Conservation (phyloP, 2,329 filamentous ascomycete genomes). For the Aspergillus brunneoviolaceus region DNA sequence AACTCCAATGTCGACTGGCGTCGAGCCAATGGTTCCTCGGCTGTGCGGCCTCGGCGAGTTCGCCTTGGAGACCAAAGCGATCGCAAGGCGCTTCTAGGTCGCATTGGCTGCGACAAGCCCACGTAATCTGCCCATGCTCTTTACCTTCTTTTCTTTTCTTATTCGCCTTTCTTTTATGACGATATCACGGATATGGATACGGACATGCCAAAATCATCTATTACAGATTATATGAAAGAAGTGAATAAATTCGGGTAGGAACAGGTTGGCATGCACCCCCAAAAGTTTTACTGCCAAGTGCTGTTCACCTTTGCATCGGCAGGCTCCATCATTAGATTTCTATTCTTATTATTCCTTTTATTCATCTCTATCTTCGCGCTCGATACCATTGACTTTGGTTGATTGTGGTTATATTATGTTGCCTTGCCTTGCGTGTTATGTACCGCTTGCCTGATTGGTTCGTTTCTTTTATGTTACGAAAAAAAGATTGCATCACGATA, state of each 20-base stretch:
- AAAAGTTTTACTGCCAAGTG: neutral
- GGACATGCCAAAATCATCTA: conserved; percentile 6
- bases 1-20: conserved; percentile 33
- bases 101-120: conserved; percentile 80
- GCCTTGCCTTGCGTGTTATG: neutral
- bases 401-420: conserved; percentile 19
- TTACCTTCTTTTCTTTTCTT: conserved; percentile 10
- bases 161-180: conserved; percentile 10
- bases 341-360: conserved; percentile 1
- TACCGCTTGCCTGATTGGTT: conserved; percentile 20
- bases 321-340: neutral
- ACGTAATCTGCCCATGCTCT: conserved; percentile 25
- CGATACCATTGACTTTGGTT: conserved; percentile 20
- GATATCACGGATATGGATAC: conserved; percentile 13
- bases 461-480: conserved; percentile 5
- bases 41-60: conserved; percentile 37
- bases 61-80: conserved; percentile 42
- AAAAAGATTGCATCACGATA: neutral
- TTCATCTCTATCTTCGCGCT: conserved; percentile 14
- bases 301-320: neutral
- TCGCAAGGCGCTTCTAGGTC: conserved; percentile 71
- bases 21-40: conserved; percentile 34
- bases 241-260: neutral
- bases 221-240: conserved; percentile 4
- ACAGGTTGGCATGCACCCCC: neutral